Percentiles rank a stretch among this genome's conserved stretches.
These are phyloP conservation scores for Miscanthus sacchariflorus DNA, from an alignment of 202 grass and related monocot genomes.

Conservation along the genomic window DNA sequence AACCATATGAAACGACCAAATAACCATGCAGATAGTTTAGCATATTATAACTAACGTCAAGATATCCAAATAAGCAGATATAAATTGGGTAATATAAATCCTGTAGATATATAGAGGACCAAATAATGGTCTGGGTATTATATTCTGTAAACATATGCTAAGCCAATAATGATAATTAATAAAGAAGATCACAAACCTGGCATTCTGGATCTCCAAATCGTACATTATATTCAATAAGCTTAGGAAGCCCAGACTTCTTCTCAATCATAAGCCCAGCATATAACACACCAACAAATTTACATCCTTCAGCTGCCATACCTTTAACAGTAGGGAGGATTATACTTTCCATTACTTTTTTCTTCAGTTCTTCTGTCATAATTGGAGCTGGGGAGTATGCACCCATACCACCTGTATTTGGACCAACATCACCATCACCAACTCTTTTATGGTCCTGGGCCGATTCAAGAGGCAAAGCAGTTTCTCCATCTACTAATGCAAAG, in stretches of 20 bases:
- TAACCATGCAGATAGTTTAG: background rate
- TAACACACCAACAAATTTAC: slow-evolving; percentile 86
- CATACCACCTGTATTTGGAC: slow-evolving; percentile 94
- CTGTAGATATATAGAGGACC: background rate
- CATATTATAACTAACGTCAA: background rate
- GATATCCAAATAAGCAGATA: background rate
- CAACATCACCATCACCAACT: slow-evolving; percentile 84
- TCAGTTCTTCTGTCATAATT: slow-evolving; percentile 71
- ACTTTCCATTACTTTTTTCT: slow-evolving; percentile 75
- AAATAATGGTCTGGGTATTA: background rate
- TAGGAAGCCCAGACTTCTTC: slow-evolving; percentile 79
- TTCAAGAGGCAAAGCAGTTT: slow-evolving; percentile 86
- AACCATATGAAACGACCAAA: background rate
- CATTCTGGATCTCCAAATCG: slow-evolving; percentile 38
- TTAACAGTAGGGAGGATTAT: slow-evolving; percentile 86
- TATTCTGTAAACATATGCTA: background rate
- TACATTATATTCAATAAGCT: slow-evolving; percentile 40
- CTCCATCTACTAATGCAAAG: slow-evolving; percentile 91
- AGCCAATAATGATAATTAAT: background rate
- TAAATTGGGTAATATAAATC: background rate
- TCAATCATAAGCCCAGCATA: slow-evolving; percentile 96
- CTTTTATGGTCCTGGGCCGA: slow-evolving; percentile 91
- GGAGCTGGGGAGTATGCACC: slow-evolving; percentile 94
- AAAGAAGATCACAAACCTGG: slow-evolving; percentile 14
- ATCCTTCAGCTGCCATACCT: slow-evolving; percentile 85